Conservation (phyloP, 140 eudicot species). For the Bidens hawaiensis region DNA sequence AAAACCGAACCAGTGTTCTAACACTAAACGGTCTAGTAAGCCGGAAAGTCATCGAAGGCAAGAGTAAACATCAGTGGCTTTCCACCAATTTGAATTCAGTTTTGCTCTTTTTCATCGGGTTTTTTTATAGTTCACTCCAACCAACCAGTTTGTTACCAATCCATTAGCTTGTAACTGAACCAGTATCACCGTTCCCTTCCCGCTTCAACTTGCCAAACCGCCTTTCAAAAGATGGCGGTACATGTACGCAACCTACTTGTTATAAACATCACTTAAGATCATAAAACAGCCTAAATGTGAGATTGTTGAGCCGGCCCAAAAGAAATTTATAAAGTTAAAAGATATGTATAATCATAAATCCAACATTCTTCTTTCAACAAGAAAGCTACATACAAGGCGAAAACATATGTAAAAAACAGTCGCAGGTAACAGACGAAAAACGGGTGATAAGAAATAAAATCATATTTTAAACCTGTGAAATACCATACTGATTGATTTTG, state of each 20-base stretch:
- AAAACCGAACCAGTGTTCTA: too few relatives aligned
- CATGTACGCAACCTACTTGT: too few relatives aligned
- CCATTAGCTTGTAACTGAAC: too few relatives aligned
- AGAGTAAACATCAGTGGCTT: too few relatives aligned
- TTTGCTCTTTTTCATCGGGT: too few relatives aligned
- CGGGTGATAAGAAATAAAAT: conserved; percentile 20
- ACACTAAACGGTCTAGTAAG: too few relatives aligned
- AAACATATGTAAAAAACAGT: conserved; percentile 26
- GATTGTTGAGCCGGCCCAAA: background rate
- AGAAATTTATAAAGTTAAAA: background rate
- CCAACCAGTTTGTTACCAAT: too few relatives aligned
- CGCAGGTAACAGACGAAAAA: conserved; percentile 12
- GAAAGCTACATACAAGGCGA: conserved; percentile 29
- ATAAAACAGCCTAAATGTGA: background rate
- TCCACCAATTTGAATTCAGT: too few relatives aligned
- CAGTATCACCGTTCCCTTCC: too few relatives aligned
- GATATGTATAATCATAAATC: conserved; percentile 17
- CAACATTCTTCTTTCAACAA: conserved; percentile 13
- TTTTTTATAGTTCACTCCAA: too few relatives aligned
- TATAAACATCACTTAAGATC: too few relatives aligned
- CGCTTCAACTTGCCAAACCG: background rate
- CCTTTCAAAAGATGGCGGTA: background rate
- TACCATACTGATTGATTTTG: conserved; percentile 22
- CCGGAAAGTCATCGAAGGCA: too few relatives aligned
- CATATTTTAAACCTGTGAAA: conserved; percentile 39